These are phyloP conservation scores for Zarea fungicola DNA, from an alignment of 2,329 filamentous ascomycete species.

Conservation along the genomic window DNA sequence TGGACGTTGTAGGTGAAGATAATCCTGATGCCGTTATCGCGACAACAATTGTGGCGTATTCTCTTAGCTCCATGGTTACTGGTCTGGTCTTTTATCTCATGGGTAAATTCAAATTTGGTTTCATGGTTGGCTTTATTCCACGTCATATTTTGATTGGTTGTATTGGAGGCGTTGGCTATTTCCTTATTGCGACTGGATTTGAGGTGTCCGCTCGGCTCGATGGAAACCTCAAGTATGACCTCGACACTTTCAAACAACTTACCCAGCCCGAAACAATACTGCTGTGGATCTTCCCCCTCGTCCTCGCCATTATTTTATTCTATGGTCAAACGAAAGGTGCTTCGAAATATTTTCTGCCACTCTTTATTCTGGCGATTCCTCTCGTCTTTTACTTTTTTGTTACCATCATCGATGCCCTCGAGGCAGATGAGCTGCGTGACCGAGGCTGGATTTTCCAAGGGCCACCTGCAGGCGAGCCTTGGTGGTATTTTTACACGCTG, in stretches of 20 bases:
- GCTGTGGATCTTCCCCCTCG: constrained; percentile 78
- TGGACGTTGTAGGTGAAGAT: constrained; percentile 69
- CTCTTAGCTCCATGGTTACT: constrained; percentile 84
- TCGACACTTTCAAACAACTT: constrained; percentile 70
- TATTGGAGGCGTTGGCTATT: constrained; percentile 95
- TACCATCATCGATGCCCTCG: constrained; percentile 60
- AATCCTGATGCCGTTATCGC: constrained; percentile 83
- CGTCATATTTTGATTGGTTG: constrained; percentile 94
- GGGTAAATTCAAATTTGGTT: constrained; percentile 80
- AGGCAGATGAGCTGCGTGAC: constrained; percentile 61
- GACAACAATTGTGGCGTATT: constrained; percentile 89
- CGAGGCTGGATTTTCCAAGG: constrained; percentile 89
- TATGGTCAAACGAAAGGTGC: constrained; percentile 69
- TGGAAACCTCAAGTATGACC: constrained; percentile 76
- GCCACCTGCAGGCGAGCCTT: constrained; percentile 78
- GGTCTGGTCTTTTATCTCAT: constrained; percentile 89
- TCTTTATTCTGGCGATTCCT: constrained; percentile 78
- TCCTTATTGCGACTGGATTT: constrained; percentile 83
- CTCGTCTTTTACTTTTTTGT: constrained; percentile 75
- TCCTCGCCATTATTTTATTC: constrained; percentile 70
- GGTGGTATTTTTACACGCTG: constrained; percentile 96
- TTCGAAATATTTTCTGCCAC: constrained; percentile 79
- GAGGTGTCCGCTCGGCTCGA: constrained; percentile 89
- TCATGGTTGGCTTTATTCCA: constrained; percentile 93
- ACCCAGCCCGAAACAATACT: constrained; percentile 67